Percentiles rank a stretch among this genome's conserved stretches.
Conservation (phyloP, 2,329 filamentous ascomycete genomes). For the Scedosporium boydii region DNA sequence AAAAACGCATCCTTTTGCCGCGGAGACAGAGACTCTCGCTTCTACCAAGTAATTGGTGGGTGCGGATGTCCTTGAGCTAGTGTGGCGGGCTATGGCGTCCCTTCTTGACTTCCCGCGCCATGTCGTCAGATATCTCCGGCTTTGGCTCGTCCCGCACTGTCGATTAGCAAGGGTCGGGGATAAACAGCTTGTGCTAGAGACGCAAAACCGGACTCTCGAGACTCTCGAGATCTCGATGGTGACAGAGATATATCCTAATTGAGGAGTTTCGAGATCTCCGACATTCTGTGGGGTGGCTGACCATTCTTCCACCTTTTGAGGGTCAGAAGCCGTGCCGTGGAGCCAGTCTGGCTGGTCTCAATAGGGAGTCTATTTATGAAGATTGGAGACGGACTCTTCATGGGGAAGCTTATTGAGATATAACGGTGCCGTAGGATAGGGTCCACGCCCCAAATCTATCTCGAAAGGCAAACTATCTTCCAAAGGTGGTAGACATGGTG, state of each 20-base stretch:
- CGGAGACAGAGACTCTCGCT: no score
- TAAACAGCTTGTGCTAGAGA: not conserved
- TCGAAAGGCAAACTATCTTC: not conserved
- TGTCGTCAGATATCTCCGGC: not conserved
- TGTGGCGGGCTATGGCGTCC: not conserved
- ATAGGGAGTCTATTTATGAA: not conserved
- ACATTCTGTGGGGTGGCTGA: no score
- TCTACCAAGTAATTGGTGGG: no score
- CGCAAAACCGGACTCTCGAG: not conserved
- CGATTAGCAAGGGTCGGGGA: not conserved
- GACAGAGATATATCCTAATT: not conserved
- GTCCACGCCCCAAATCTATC: not conserved
- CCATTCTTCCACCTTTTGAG: no score
- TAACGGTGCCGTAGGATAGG: not conserved
- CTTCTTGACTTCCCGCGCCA: not conserved
- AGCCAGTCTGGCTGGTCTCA: no score
- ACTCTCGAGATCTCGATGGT: not conserved
- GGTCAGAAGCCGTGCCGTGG: no score
- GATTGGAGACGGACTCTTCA: not conserved
- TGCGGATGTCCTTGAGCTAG: no score
- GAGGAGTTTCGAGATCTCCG: not conserved
- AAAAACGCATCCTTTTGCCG: no score
- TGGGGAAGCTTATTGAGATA: not conserved
- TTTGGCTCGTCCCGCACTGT: not conserved
- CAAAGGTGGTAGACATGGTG: no score